Conservation (phyloP, 2,329 filamentous ascomycete species). For the Trichoderma aggressivum region DNA sequence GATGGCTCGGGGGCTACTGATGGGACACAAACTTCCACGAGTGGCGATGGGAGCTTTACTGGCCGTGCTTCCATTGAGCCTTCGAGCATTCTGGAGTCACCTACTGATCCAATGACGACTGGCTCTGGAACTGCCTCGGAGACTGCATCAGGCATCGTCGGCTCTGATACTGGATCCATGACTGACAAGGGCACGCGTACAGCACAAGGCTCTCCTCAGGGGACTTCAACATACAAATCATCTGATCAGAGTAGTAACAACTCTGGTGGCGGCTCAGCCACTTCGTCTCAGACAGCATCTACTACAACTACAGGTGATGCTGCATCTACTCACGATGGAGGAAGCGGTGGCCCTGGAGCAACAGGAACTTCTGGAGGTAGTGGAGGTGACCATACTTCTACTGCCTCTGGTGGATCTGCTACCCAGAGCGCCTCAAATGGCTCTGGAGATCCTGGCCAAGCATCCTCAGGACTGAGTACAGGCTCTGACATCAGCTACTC, state of each 20-base stretch:
- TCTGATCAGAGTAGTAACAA: not conserved
- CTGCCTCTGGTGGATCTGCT: not conserved
- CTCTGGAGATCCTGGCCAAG: not conserved
- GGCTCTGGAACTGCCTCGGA: not conserved
- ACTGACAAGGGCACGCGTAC: conserved; percentile 7
- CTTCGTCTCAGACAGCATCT: not conserved
- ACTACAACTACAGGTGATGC: not conserved
- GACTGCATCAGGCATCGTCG: not conserved
- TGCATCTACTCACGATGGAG: not conserved
- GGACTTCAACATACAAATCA: not conserved
- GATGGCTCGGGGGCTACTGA: not conserved
- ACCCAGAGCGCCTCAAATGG: not conserved
- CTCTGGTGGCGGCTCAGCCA: not conserved
- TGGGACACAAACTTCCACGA: not conserved
- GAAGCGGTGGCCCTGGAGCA: not conserved
- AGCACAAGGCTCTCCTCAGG: not conserved
- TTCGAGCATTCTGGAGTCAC: not conserved
- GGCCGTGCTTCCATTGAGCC: not conserved
- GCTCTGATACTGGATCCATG: conserved; percentile 15
- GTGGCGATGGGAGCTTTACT: not conserved
- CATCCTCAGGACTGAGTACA: not conserved
- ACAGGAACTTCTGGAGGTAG: not conserved
- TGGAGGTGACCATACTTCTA: not conserved
- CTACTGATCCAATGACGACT: not conserved
- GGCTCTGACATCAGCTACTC: not conserved